These are phyloP conservation scores for Russula foetens DNA, from an alignment of 768 basidiomycete genomes.

Conservation along the genomic window DNA sequence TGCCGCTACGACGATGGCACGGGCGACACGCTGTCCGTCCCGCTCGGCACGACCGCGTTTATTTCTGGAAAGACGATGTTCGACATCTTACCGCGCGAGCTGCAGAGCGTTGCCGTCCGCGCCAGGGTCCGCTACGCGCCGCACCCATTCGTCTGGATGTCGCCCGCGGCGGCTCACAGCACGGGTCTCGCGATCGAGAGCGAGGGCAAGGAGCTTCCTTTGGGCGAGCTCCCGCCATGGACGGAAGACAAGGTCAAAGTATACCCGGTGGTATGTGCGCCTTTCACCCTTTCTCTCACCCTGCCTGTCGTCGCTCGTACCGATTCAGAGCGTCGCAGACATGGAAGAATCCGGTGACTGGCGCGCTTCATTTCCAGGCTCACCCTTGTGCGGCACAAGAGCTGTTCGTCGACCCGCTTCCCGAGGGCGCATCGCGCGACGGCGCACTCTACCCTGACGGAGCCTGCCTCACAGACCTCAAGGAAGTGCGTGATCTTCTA, in stretches of 20 bases:
- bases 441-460: conserved; percentile 80
- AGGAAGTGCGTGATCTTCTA: conserved; percentile 60
- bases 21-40: conserved; percentile 69
- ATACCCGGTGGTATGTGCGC: conserved; percentile 50
- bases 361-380: conserved; percentile 78
- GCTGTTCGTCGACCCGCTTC: conserved; percentile 64
- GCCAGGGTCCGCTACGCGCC: conserved; percentile 68
- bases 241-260: conserved; percentile 66
- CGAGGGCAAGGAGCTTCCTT: conserved; percentile 59
- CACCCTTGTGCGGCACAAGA: conserved; percentile 72
- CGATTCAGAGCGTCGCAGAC: conserved; percentile 33
- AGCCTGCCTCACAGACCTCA: conserved; percentile 62
- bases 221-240: conserved; percentile 71
- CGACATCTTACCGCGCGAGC: conserved; percentile 53
- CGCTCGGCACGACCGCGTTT: conserved; percentile 80
- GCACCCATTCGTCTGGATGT: conserved; percentile 87
- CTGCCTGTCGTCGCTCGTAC: neutral
- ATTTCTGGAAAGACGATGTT: conserved; percentile 77
- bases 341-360: conserved; percentile 91
- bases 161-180: conserved; percentile 54
- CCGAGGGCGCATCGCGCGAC: conserved; percentile 45
- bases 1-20: conserved; percentile 79
- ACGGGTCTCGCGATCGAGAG: conserved; percentile 76
- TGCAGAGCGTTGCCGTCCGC: conserved; percentile 75
- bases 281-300: neutral